These are phyloP conservation scores for Dendrobium catenatum DNA, from an alignment of 106 monocot genomes.

Conservation along the genomic window DNA sequence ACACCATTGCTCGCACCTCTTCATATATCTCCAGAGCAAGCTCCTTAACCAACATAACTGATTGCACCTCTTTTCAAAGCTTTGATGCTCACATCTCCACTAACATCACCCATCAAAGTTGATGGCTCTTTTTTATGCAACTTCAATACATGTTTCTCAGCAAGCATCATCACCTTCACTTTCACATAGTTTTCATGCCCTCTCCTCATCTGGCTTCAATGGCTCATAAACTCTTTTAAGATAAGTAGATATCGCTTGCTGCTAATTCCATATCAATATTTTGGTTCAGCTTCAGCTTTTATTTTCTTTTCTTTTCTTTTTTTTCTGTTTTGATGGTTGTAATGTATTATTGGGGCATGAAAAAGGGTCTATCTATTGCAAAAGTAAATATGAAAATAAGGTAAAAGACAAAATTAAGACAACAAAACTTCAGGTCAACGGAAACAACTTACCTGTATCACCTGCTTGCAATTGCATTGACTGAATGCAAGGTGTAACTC, in stretches of 20 bases:
- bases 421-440: background rate
- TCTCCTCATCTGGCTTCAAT: no score
- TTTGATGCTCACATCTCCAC: no score
- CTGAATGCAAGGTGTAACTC: conserved; percentile 98
- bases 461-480: conserved; percentile 98
- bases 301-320: background rate
- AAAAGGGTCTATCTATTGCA: background rate
- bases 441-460: conserved; percentile 62
- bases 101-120: no score
- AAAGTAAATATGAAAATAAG: background rate
- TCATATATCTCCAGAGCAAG: no score
- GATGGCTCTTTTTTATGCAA: no score
- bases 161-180: no score
- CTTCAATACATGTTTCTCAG: no score
- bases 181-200: no score
- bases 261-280: background rate
- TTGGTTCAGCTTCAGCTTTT: background rate
- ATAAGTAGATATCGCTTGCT: background rate
- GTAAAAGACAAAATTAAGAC: background rate
- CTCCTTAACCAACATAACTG: no score
- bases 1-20: no score
- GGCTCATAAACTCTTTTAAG: background rate
- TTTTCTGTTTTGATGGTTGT: background rate
- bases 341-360: background rate
- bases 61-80: no score